A percentile compares a stretch with the other conserved stretches of the same genome.
Evolutionary conservation across 441 rosid genomes (phyloP).

Genomic region (Dalechampia spathulata): DNA sequence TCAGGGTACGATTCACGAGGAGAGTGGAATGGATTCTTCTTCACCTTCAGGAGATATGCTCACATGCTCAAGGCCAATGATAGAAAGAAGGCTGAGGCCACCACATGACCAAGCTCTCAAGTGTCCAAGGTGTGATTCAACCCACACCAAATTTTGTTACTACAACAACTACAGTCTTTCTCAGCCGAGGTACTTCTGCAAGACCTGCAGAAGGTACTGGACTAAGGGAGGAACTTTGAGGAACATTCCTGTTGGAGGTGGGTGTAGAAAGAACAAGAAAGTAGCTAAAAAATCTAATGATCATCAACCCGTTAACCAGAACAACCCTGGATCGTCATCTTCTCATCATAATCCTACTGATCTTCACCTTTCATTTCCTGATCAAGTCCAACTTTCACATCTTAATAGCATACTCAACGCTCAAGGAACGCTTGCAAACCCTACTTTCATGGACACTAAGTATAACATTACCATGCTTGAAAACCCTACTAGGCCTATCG

Average conservation of each 20-base stretch:
- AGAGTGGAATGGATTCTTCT: conserved; percentile 54
- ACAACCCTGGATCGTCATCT: conserved; percentile 31
- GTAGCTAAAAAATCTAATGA: conserved; percentile 36
- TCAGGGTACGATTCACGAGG: conserved; percentile 60
- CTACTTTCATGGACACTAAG: conserved; percentile 45
- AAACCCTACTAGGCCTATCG: conserved; percentile 54
- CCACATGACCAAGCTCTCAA: conserved; percentile 76
- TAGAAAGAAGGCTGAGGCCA: conserved; percentile 75
- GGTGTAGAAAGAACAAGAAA: conserved; percentile 87
- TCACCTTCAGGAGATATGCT: conserved; percentile 81
- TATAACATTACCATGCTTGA: conserved; percentile 38
- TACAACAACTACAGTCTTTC: conserved; percentile 96
- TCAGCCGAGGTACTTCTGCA: conserved; percentile 96
- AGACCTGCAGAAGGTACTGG: conserved; percentile 95
- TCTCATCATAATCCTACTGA: conserved; percentile 42
- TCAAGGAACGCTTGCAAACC: conserved; percentile 30
- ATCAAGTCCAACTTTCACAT: conserved; percentile 47
- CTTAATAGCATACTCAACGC: conserved; percentile 34
- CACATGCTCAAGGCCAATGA: conserved; percentile 66
- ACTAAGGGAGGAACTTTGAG: conserved; percentile 90
- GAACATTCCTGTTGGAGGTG: conserved; percentile 95
- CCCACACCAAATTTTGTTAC: conserved; percentile 90
- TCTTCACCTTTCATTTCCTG: conserved; percentile 55
- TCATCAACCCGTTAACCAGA: conserved; percentile 17
- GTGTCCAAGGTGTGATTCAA: conserved; percentile 89